phyloP scores from a whole-genome alignment of 2,329 filamentous ascomycete species.

The Blastomyces emzantsi region DNA sequence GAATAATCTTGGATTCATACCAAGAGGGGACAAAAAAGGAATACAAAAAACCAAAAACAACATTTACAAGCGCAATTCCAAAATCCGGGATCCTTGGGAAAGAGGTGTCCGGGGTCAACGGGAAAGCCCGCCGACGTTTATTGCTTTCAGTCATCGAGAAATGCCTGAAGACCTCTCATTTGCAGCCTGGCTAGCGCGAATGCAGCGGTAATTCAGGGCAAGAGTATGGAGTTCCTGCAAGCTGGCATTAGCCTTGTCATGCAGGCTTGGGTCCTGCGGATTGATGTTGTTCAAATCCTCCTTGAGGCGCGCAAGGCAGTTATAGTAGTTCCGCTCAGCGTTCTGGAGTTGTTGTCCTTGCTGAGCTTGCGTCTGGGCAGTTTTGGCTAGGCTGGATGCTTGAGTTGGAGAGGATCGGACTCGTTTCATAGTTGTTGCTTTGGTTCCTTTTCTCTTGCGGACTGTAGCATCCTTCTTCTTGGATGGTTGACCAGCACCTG shows the following conservation, averaged over 20 bases:
- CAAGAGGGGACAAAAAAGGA: background rate
- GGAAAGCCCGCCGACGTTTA: background rate
- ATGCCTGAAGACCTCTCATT: slow-evolving; percentile 19
- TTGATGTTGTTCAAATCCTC: slow-evolving; percentile 33
- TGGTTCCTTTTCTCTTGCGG: slow-evolving; percentile 32
- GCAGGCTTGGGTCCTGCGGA: slow-evolving; percentile 34
- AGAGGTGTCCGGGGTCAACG: background rate
- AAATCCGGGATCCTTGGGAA: background rate
- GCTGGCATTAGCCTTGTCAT: slow-evolving; percentile 38
- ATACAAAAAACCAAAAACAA: background rate
- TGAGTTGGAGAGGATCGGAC: slow-evolving; percentile 33
- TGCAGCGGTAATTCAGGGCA: slow-evolving; percentile 35
- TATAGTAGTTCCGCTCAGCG: slow-evolving; percentile 35
- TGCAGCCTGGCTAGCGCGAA: slow-evolving; percentile 35
- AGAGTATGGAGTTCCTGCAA: slow-evolving; percentile 37
- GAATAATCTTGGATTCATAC: background rate
- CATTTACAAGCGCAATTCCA: background rate
- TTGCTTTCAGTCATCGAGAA: slow-evolving; percentile 1
- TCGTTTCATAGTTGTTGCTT: slow-evolving; percentile 35
- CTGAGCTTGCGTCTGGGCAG: slow-evolving; percentile 26
- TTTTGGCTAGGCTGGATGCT: slow-evolving; percentile 21
- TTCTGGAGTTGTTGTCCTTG: slow-evolving; percentile 35
- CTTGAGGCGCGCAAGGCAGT: slow-evolving; percentile 33
- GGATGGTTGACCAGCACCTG: slow-evolving; percentile 20
- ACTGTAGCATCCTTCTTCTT: slow-evolving; percentile 32